phyloP scores from a whole-genome alignment of 2,329 filamentous ascomycete genomes.

The Zasmidium citrigriseum region DNA sequence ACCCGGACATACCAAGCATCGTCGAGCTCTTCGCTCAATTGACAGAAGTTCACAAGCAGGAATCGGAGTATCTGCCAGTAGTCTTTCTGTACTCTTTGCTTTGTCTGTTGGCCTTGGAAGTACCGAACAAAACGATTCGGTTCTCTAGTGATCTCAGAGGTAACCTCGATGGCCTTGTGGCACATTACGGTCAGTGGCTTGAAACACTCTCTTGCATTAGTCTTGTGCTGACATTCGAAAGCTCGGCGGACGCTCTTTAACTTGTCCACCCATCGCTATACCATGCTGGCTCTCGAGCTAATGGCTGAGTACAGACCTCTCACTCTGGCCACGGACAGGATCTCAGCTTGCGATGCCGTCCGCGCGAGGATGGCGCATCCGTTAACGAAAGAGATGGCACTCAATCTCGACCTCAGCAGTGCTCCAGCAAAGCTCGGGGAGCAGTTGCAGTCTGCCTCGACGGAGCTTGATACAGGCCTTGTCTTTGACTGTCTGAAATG shows the following conservation, averaged over 20 bases:
- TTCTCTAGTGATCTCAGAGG: no score
- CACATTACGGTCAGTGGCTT: background rate
- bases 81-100: background rate
- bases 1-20: constrained; percentile 13
- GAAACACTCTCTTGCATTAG: background rate
- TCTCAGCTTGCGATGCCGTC: background rate
- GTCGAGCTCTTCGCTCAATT: background rate
- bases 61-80: background rate
- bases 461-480: background rate
- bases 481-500: constrained; percentile 7
- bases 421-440: background rate
- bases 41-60: background rate
- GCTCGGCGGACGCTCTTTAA: background rate
- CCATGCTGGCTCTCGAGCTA: constrained; percentile 1
- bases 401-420: background rate
- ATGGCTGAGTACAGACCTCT: background rate
- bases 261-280: background rate
- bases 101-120: background rate
- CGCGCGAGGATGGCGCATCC: background rate
- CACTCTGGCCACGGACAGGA: background rate
- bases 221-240: background rate
- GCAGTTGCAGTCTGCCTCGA: background rate
- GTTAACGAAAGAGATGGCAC: background rate
- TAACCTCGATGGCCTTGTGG: background rate
- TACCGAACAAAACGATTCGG: background rate